Evolutionary conservation across 2,329 filamentous ascomycete genomes (phyloP).

Genomic region (Hypoxylon sp.): DNA sequence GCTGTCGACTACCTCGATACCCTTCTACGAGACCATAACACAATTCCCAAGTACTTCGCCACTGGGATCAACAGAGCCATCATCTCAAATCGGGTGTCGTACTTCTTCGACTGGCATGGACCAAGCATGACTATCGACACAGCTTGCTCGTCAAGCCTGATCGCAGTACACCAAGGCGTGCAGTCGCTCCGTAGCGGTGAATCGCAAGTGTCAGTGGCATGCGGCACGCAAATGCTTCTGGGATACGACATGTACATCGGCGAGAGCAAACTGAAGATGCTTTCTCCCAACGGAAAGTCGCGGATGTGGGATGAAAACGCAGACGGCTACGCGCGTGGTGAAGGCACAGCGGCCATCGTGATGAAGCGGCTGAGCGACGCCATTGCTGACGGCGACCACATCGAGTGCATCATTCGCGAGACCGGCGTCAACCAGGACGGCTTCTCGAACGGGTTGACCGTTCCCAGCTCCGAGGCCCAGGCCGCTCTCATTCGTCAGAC

Average conservation of each 20-base stretch:
- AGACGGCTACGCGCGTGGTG: conserved; percentile 39
- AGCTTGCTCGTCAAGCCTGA: conserved; percentile 23
- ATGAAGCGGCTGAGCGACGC: conserved; percentile 55
- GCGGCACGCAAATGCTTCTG: conserved; percentile 3
- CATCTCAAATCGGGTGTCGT: conserved; percentile 11
- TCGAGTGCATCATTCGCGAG: conserved; percentile 34
- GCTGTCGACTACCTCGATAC: not conserved
- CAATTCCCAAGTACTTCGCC: not conserved
- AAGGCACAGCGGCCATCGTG: conserved; percentile 45
- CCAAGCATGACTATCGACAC: conserved; percentile 24
- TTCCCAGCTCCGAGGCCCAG: conserved; percentile 34
- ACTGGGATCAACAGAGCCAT: not conserved
- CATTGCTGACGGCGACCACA: conserved; percentile 40
- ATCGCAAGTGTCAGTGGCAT: not conserved
- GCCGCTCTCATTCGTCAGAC: not conserved
- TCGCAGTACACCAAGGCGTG: conserved; percentile 17
- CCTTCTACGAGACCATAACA: not conserved
- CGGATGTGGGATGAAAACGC: conserved; percentile 36
- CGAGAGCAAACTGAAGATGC: conserved; percentile 25
- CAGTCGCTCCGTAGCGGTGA: conserved; percentile 1
- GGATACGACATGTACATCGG: not conserved
- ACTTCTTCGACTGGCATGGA: conserved; percentile 24
- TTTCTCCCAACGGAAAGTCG: conserved; percentile 26
- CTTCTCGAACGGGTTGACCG: conserved; percentile 29
- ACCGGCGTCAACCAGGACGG: conserved; percentile 34